Base-by-base conservation (phyloP, 345 rosid species). In the Excoecaria cochinchinensis region DNA sequence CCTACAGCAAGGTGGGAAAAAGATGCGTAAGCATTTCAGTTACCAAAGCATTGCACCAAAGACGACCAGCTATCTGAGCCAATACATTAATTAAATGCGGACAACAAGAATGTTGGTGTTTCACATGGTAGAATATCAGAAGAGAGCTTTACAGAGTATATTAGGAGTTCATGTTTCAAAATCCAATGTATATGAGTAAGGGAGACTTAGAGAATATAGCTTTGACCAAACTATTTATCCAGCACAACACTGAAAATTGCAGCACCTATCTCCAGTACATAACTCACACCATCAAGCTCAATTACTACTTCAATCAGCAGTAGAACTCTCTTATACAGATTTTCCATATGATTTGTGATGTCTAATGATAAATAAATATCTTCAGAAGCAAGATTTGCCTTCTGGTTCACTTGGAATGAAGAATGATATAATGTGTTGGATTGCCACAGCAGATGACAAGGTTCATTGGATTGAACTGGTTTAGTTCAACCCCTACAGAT, bases 1-100 rank as follows among this genome's bases (percentile, higher is more conserved):
- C 97, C 99, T 91, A 75, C 44, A 36, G 60, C 47, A 70, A 38
- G 24, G 52, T 31, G 72, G 14, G 47, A 56, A 19, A 9, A 60
- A 25, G 3, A 16, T 4, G 25, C 9, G 0, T 6, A 10, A 24
- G 31, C 7, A 31, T 24, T 60, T 24, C 47, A 40, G 64, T 55
- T 21, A 12, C 50, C 39, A 24, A 61, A 7, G 47, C 47, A 73
- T 31, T 60, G 12, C 6, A 73, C 12, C 47, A 19, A 2, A 1
- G 22, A 51, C 14, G 10, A 42, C 21, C 25, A 16, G 48, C 48
- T 44, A 61, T 38, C 36, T 19, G 15, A 25, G 31, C 6, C 16
- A 5, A 16, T 12, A 47, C 17, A 15, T 36, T 24, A 44, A 12
- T 36, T 57, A 39, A 72, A 60, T 65, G 59, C 16, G 60, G 44